Evolutionary conservation across 768 basidiomycete genomes (phyloP), one percentile per base, ranked within the genome.

Genomic region (Lepiota brunneoincarnata): DNA sequence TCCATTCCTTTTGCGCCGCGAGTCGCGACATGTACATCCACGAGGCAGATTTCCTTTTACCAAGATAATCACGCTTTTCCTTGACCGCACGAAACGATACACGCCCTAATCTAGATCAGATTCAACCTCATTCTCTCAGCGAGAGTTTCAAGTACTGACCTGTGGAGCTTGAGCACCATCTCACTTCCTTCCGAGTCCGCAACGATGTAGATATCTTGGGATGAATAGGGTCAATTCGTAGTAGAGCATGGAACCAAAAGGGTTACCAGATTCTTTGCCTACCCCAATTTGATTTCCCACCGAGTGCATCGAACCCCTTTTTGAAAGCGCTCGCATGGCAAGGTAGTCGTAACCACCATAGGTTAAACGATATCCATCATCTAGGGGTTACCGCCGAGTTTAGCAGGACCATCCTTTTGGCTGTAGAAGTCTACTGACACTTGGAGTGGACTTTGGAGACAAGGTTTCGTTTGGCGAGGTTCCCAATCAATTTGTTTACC

Each of bases 21-120:
- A 99, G 72, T 18, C 97, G 82, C 18, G 93, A 95, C 91, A 99
- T 92, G 72, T 98, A 98, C 94, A 98, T 97, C 97, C 97, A 99
- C 15, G 92, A 92, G 0, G 97, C 96, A 15, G 89, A 91, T 70
- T 93, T 93, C 38, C 97, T 82, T 69, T 94, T 96, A 20, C 95
- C 93, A 51, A 99, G 75, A 67, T 98, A 99, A 65, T 99, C 97
- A 56, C 97, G 79, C 66, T 98, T 98, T 62, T 87, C 81, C 72
- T 99, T 99, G 73, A 99, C 93, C 0, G 93, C 86, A 38, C 97
- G 87, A 73, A 99, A 99, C 0, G 95, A 98, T 61, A 98, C 85
- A n/a, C 97, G 89, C 31, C 97, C 97, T 15, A 98, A 81, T 38
- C 97, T 98, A 66, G 24, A 44, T 23, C 55, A 36, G 35, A 55